Percentiles rank a stretch among this genome's conserved stretches.
These are phyloP conservation scores for Polychaeton citri DNA, from an alignment of 2,329 filamentous ascomycete species.

Conservation along the genomic window DNA sequence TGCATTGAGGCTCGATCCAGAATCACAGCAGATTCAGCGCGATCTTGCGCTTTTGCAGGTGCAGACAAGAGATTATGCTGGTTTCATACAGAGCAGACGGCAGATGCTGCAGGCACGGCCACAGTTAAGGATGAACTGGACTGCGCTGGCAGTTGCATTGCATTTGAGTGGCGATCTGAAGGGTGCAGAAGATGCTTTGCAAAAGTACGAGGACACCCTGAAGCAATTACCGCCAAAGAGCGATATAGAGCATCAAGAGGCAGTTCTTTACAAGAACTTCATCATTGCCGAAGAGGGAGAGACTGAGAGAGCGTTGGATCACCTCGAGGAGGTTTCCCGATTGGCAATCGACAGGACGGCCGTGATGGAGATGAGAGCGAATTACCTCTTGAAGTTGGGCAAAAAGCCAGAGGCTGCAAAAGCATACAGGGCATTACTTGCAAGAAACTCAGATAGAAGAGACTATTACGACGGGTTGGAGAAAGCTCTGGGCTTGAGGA, in stretches of 20 bases:
- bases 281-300: constrained; percentile 88
- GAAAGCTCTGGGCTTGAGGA: constrained; percentile 50
- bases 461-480: constrained; percentile 73
- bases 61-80: constrained; percentile 90
- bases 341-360: constrained; percentile 70
- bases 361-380: constrained; percentile 71
- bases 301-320: constrained; percentile 67
- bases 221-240: constrained; percentile 63
- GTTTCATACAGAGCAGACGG: constrained; percentile 79
- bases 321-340: constrained; percentile 67
- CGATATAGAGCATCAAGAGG: constrained; percentile 89
- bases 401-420: constrained; percentile 67
- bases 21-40: constrained; percentile 83
- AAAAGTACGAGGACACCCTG: constrained; percentile 83
- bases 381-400: constrained; percentile 68
- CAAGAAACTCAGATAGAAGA: constrained; percentile 78
- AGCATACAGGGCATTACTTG: constrained; percentile 67
- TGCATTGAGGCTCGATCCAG: constrained; percentile 83
- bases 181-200: constrained; percentile 82
- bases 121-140: constrained; percentile 84
- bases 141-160: constrained; percentile 84
- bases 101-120: constrained; percentile 79
- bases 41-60: constrained; percentile 87
- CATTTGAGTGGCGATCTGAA: constrained; percentile 75
- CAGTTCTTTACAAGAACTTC: constrained; percentile 84